Percentiles rank a stretch among this genome's conserved stretches.
phyloP scores from a whole-genome alignment of 441 rosid species.

The Biscutella auriculata region DNA sequence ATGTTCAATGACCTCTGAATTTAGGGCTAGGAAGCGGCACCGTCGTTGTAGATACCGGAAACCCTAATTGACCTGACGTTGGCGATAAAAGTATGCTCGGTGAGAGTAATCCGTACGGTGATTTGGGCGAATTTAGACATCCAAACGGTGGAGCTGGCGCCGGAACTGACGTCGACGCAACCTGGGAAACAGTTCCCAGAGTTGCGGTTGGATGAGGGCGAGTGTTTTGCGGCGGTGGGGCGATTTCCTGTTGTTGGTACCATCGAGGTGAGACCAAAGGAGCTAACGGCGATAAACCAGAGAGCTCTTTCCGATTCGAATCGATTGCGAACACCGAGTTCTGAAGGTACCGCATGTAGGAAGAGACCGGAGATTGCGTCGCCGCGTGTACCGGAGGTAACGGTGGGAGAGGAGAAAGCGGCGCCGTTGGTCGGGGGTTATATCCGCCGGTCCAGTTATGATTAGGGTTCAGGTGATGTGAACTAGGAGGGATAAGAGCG shows the following conservation, averaged over 20 bases:
- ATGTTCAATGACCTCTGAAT: constrained; percentile 39
- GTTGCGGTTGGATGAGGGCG: constrained; percentile 14
- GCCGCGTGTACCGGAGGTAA: constrained; percentile 69
- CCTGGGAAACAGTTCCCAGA: constrained; percentile 10
- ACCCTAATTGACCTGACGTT: constrained; percentile 41
- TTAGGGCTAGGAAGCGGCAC: constrained; percentile 57
- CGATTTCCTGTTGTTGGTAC: constrained; percentile 33
- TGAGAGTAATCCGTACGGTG: constrained; percentile 53
- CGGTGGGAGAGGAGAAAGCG: constrained; percentile 80
- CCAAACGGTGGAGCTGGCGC: constrained; percentile 59
- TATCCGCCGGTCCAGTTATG: constrained; percentile 17
- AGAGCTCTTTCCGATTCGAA: constrained; percentile 31
- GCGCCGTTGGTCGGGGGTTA: constrained; percentile 30
- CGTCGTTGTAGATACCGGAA: constrained; percentile 64
- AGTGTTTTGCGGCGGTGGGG: constrained; percentile 18
- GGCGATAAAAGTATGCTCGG: constrained; percentile 60
- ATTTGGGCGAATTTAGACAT: constrained; percentile 58
- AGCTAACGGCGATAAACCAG: constrained; percentile 49
- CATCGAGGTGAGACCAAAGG: constrained; percentile 61
- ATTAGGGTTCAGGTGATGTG: background rate
- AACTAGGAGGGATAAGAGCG: constrained; percentile 20
- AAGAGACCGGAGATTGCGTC: constrained; percentile 85
- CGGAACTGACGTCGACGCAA: constrained; percentile 29
- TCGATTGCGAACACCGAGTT: constrained; percentile 33
- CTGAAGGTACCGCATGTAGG: constrained; percentile 67